Evolutionary conservation across 176 grass and related monocot genomes (phyloP).

Genomic region (Tuctoria greenei): DNA sequence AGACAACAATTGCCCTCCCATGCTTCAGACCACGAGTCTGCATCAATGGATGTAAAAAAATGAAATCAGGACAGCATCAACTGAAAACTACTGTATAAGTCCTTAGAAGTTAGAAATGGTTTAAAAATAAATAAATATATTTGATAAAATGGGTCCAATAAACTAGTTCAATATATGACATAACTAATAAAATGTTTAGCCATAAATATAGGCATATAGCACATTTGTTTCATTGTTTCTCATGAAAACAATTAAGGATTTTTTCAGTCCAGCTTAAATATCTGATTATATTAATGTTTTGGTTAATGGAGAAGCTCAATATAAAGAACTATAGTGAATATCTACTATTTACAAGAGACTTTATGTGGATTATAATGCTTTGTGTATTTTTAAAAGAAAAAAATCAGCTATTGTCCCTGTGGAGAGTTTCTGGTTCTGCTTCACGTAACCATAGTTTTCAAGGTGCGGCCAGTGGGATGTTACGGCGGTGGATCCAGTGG

Average conservation of each 20-base stretch:
- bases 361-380: too few relatives aligned
- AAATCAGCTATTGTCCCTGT: neutral
- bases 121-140: neutral
- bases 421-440: neutral
- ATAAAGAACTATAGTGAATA: too few relatives aligned
- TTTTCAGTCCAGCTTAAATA: too few relatives aligned
- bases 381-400: too few relatives aligned
- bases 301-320: too few relatives aligned
- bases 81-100: neutral
- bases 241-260: too few relatives aligned
- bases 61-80: slow-evolving; percentile 7
- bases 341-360: too few relatives aligned
- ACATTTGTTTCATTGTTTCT: too few relatives aligned
- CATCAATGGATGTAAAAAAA: slow-evolving; percentile 28
- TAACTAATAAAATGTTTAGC: neutral
- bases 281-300: too few relatives aligned
- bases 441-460: neutral
- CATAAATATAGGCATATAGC: too few relatives aligned
- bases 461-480: neutral
- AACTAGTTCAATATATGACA: slow-evolving; percentile 12
- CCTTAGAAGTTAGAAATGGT: neutral
- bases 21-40: slow-evolving; percentile 96
- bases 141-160: slow-evolving; percentile 1
- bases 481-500: too few relatives aligned
- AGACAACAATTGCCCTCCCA: slow-evolving; percentile 98